Conservation (phyloP, 208 protist species). For the Porcisia hertigi region DNA sequence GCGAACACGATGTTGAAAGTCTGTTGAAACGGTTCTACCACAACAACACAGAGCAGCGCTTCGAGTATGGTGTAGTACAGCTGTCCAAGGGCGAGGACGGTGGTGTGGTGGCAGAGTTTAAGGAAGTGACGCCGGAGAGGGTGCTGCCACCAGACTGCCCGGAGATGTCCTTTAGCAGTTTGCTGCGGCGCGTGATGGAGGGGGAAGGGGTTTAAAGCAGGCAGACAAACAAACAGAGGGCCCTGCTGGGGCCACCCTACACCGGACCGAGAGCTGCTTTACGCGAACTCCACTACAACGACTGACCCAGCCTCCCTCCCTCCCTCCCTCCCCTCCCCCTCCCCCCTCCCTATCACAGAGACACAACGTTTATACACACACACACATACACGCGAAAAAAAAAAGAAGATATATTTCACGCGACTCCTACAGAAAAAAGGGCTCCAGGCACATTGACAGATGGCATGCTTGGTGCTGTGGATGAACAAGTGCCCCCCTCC, state of each 20-base stretch:
- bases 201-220: slow-evolving; percentile 28
- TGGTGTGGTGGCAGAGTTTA: slow-evolving; percentile 63
- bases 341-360: neutral
- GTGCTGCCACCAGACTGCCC: slow-evolving; percentile 66
- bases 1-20: neutral
- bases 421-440: neutral
- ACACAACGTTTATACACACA: no score
- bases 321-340: neutral
- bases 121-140: slow-evolving; percentile 51
- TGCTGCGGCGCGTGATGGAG: slow-evolving; percentile 74
- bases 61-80: slow-evolving; percentile 86
- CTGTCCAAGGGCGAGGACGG: slow-evolving; percentile 72
- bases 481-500: neutral
- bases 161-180: slow-evolving; percentile 54
- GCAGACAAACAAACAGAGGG: no score
- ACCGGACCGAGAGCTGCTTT: no score
- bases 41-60: slow-evolving; percentile 25
- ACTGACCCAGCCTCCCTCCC: neutral
- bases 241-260: no score
- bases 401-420: no score
- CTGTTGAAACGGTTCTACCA: slow-evolving; percentile 27
- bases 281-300: no score
- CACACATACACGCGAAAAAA: no score
- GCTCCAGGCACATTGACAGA: neutral
- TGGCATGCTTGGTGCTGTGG: neutral